Evolutionary conservation across 805 yeast species (phyloP).

Genomic region (Hanseniaspora guilliermondii): DNA sequence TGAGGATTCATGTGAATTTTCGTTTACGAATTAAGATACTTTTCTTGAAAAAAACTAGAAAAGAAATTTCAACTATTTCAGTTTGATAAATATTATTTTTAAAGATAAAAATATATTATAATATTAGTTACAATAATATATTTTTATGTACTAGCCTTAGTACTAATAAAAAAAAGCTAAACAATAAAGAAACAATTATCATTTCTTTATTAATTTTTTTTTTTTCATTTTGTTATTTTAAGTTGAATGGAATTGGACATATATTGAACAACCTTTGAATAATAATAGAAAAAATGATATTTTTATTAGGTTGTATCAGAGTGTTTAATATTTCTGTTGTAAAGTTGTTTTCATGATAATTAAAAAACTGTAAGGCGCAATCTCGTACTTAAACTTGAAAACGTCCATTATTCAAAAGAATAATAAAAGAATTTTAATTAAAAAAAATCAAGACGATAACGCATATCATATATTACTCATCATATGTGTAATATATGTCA

Average conservation of each 20-base stretch:
- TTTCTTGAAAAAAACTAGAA: no score
- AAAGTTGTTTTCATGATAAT: background rate
- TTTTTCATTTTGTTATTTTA: no score
- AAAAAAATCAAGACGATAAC: slow-evolving; percentile 27
- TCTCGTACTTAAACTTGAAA: slow-evolving; percentile 1
- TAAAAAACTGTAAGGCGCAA: background rate
- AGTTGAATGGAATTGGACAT: background rate
- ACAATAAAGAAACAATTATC: no score
- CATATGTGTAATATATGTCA: slow-evolving; percentile 14
- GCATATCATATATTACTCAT: slow-evolving; percentile 23
- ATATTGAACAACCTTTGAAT: background rate
- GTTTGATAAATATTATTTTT: no score
- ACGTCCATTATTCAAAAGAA: background rate
- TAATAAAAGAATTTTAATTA: background rate
- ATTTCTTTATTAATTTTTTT: no score
- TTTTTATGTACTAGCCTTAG: background rate
- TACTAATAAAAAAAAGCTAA: background rate
- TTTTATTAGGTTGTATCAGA: background rate
- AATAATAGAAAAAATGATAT: no score
- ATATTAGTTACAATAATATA: background rate
- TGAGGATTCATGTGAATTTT: no score
- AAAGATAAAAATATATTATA: background rate
- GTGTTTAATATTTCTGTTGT: slow-evolving; percentile 1
- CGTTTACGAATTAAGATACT: no score
- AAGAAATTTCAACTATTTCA: no score